These are phyloP conservation scores for Globisporangium mamillatum DNA, from an alignment of 352 stramenopile genomes.

Conservation along the genomic window DNA sequence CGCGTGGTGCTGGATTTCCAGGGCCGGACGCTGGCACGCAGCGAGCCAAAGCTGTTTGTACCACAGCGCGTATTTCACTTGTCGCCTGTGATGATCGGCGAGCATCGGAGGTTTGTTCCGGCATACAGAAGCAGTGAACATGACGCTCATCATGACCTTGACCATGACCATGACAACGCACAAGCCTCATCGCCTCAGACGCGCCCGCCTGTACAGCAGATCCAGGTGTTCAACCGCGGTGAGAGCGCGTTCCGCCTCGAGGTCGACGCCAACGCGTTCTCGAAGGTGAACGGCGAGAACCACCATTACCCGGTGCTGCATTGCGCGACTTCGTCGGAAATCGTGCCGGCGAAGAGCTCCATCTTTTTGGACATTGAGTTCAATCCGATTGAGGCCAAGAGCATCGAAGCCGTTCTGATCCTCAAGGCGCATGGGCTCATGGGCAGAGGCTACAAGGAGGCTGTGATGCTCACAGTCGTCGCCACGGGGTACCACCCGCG, in stretches of 20 bases:
- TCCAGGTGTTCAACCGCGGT: constrained; percentile 76
- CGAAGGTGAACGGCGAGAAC: constrained; percentile 48
- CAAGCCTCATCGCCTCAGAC: not conserved
- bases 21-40: constrained; percentile 67
- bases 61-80: constrained; percentile 53
- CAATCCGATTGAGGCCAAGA: constrained; percentile 61
- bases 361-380: constrained; percentile 76
- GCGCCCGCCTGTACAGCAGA: constrained; percentile 58
- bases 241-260: constrained; percentile 70
- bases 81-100: constrained; percentile 71
- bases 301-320: constrained; percentile 55
- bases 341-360: constrained; percentile 58
- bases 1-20: constrained; percentile 83
- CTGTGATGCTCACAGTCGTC: constrained; percentile 56
- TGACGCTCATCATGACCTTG: not conserved
- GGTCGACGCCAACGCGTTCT: constrained; percentile 50
- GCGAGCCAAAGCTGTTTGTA: constrained; percentile 70
- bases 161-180: constrained; percentile 7
- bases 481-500: constrained; percentile 56
- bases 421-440: constrained; percentile 72
- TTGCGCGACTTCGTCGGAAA: constrained; percentile 48
- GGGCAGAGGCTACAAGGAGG: constrained; percentile 64
- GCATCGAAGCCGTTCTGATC: constrained; percentile 47
- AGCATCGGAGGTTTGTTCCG: constrained; percentile 33
- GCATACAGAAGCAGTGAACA: not conserved